Percentiles rank a stretch among this genome's conserved stretches.
These are phyloP conservation scores for Neonectria punicea DNA, from an alignment of 2,329 filamentous ascomycete species.

Conservation along the genomic window DNA sequence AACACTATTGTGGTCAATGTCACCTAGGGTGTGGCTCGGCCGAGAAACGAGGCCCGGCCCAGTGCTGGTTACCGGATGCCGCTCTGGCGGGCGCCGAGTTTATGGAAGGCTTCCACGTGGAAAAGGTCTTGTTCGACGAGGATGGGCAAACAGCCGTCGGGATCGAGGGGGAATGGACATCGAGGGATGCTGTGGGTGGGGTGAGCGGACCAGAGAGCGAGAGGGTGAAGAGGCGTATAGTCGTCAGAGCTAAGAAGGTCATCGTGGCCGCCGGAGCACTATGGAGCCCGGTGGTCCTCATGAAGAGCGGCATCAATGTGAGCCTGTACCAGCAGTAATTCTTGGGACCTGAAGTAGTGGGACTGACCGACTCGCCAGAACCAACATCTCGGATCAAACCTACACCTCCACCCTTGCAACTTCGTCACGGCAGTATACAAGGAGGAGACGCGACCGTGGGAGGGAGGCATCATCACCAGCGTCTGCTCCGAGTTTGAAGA, in stretches of 20 bases:
- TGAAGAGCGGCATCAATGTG: slow-evolving; percentile 80
- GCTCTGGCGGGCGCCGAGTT: slow-evolving; percentile 81
- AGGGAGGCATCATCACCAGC: slow-evolving; percentile 80
- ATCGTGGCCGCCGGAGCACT: slow-evolving; percentile 82
- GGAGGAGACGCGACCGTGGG: slow-evolving; percentile 76
- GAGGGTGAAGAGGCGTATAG: slow-evolving; percentile 67
- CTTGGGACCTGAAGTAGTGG: not conserved
- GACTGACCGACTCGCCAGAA: slow-evolving; percentile 63
- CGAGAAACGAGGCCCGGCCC: slow-evolving; percentile 82
- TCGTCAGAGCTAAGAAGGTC: slow-evolving; percentile 82
- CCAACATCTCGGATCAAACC: slow-evolving; percentile 81
- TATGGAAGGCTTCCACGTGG: slow-evolving; percentile 82
- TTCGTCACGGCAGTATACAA: slow-evolving; percentile 71
- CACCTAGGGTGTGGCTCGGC: slow-evolving; percentile 70
- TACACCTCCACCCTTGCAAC: slow-evolving; percentile 82
- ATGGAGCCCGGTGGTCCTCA: slow-evolving; percentile 79
- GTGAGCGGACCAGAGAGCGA: slow-evolving; percentile 61
- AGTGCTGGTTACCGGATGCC: slow-evolving; percentile 83
- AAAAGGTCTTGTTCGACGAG: slow-evolving; percentile 75
- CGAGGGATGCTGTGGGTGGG: slow-evolving; percentile 71
- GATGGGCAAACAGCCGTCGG: slow-evolving; percentile 71
- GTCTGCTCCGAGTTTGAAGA: slow-evolving; percentile 84
- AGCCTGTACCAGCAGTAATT: slow-evolving; percentile 34
- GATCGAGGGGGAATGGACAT: slow-evolving; percentile 79
- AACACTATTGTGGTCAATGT: slow-evolving; percentile 79